Percentiles rank a stretch among this genome's conserved stretches.
These are phyloP conservation scores for Trichoderma sp. DNA, from an alignment of 2,329 filamentous ascomycete genomes.

Conservation along the genomic window DNA sequence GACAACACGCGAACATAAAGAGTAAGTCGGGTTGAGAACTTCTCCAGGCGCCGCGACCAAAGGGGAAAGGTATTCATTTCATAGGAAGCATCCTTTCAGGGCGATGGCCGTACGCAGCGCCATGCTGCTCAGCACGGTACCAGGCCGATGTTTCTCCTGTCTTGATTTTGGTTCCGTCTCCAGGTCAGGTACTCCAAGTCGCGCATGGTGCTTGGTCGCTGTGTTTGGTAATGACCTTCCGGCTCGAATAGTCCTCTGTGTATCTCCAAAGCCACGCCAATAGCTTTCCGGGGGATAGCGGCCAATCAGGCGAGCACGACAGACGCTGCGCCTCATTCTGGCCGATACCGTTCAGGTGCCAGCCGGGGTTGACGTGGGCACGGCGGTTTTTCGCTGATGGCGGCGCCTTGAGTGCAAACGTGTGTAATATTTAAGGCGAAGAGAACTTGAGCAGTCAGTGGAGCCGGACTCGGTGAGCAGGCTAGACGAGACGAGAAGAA, in stretches of 20 bases:
- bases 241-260: background rate
- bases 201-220: background rate
- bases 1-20: background rate
- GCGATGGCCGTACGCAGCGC: constrained; percentile 10
- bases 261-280: background rate
- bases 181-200: background rate
- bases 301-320: constrained; percentile 41
- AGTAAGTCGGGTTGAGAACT: background rate
- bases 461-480: constrained; percentile 4
- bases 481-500: background rate
- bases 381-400: constrained; percentile 1
- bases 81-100: background rate
- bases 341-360: constrained; percentile 27
- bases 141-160: background rate
- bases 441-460: background rate
- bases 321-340: constrained; percentile 37
- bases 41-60: background rate
- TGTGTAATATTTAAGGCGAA: background rate
- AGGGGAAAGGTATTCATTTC: background rate
- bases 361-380: constrained; percentile 5
- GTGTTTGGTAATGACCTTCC: too few relatives aligned
- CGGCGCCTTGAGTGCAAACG: constrained; percentile 2
- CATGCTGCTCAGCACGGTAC: background rate
- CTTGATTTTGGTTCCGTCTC: constrained; percentile 1
- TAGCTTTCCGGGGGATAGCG: constrained; percentile 32